A percentile compares a stretch with the other conserved stretches of the same genome.
phyloP scores from a whole-genome alignment of 2,329 filamentous ascomycete genomes.

The Metarhizium sp. region DNA sequence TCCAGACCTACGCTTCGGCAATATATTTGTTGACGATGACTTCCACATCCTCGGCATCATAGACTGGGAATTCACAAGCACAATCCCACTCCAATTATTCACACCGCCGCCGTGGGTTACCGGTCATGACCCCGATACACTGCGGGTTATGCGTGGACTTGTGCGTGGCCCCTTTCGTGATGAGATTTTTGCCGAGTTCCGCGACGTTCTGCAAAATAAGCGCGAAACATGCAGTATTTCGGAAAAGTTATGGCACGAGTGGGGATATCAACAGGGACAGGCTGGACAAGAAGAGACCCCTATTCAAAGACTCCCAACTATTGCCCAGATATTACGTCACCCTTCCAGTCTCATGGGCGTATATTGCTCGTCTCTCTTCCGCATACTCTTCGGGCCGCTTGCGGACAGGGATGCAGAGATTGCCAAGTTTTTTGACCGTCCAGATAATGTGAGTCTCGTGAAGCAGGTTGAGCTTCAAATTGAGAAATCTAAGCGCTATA shows the following conservation, averaged over 20 bases:
- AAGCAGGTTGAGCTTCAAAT: constrained; percentile 3
- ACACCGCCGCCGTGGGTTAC: constrained; percentile 12
- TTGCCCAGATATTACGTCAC: background rate
- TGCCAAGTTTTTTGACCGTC: background rate
- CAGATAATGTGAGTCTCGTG: background rate
- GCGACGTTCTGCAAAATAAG: background rate
- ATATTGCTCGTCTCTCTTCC: background rate
- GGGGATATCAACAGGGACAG: background rate
- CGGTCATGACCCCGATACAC: constrained; percentile 1
- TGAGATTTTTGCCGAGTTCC: background rate
- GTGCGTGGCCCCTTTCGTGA: background rate
- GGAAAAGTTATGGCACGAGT: background rate
- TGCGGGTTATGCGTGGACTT: background rate
- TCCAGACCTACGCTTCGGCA: background rate
- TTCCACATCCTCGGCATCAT: constrained; percentile 12
- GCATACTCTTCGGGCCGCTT: background rate
- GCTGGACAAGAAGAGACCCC: background rate
- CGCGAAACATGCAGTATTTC: background rate
- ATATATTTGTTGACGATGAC: background rate
- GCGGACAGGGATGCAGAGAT: background rate
- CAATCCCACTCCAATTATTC: constrained; percentile 9
- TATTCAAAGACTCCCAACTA: background rate
- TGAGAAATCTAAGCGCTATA: constrained; percentile 8
- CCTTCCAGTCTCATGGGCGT: background rate
- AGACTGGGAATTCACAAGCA: constrained; percentile 15